Evolutionary conservation across 2,329 filamentous ascomycete species (phyloP), one percentile per base, ranked within the genome.

Genomic region (Pseudocercospora musae): DNA sequence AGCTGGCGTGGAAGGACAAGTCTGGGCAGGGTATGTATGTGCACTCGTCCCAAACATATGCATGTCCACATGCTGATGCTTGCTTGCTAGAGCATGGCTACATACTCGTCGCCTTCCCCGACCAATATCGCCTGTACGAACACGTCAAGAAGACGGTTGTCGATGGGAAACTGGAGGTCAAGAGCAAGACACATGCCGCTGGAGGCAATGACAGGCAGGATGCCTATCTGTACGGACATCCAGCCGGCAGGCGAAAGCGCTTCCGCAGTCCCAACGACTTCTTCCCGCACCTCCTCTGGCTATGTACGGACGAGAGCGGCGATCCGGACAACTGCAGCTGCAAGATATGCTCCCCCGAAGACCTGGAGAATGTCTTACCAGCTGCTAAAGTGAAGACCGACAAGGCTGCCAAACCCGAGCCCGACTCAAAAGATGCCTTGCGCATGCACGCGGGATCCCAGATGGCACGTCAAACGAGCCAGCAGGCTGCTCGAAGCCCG

Each of bases 161-260:
- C 46, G 78, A 80, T 55, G 76, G 75, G 40, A 75, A 77, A 64
- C 73, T 70, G 21, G 70, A 79, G 29, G 81, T 82, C 64, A 77
- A 79, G 66, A 75, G 78, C 71, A 79, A 81, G 72, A 81, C 78
- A 57, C 78, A 81, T 70, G 80, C 78, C 6, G 79, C 77, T 37
- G 82, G 80, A 33, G 79, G 78, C 10, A 82, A 81, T 64, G 82
- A 85, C 69, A 75, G 84, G 59, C 82, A 85, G 67, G 85, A 87
- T 70, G 83, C 83, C 31, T 87, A 86, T 66, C 77, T 87, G 5
- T 87, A 86, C 70, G 85, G 85, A 20, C 84, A 87, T 69, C 84
- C 84, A 2, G 75, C 79, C 50, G 84, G 84, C 15, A 78, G 81
- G 18, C 82, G 80, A 71, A 86, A 85, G 73, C 79, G 84, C 54